Conservation (phyloP, 2,329 filamentous ascomycete genomes). For the Grosmannia huntii region DNA sequence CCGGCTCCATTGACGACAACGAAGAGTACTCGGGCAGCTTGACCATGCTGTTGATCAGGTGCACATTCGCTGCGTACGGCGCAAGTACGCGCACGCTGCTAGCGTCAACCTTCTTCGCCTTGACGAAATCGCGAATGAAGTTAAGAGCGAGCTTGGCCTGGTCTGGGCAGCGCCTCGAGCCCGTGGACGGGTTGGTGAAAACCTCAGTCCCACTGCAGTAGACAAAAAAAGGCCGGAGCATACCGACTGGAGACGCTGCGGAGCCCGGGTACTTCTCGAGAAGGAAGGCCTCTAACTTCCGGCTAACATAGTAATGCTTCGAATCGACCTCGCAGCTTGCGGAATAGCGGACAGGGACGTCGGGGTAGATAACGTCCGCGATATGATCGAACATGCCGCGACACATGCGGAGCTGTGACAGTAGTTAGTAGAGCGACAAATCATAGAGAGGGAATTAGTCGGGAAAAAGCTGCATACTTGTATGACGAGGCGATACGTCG, state of each 20-base stretch:
- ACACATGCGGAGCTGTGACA: not conserved
- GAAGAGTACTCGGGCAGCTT: conserved; percentile 4
- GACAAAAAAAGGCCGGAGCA: conserved; percentile 20
- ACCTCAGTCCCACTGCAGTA: not conserved
- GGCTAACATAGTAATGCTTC: too few species aligned
- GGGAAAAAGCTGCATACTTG: not conserved
- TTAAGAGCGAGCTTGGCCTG: conserved; percentile 15
- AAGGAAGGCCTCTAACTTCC: too few species aligned
- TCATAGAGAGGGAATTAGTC: not conserved
- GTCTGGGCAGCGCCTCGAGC: not conserved
- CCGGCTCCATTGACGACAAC: conserved; percentile 6
- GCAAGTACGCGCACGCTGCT: conserved; percentile 37
- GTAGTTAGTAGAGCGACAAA: not conserved
- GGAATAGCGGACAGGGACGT: too few species aligned
- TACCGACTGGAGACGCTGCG: not conserved
- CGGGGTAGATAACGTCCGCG: too few species aligned
- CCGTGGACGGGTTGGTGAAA: not conserved
- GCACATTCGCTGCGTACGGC: conserved; percentile 21
- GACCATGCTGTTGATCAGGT: conserved; percentile 1
- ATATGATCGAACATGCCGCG: not conserved
- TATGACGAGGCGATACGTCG: not conserved
- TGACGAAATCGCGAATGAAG: conserved; percentile 18
- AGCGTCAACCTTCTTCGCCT: conserved; percentile 22
- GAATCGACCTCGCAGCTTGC: too few species aligned
- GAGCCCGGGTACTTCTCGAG: too few species aligned